phyloP scores from a whole-genome alignment of 2,329 filamentous ascomycete genomes.

The Ophiobolus disseminans region DNA sequence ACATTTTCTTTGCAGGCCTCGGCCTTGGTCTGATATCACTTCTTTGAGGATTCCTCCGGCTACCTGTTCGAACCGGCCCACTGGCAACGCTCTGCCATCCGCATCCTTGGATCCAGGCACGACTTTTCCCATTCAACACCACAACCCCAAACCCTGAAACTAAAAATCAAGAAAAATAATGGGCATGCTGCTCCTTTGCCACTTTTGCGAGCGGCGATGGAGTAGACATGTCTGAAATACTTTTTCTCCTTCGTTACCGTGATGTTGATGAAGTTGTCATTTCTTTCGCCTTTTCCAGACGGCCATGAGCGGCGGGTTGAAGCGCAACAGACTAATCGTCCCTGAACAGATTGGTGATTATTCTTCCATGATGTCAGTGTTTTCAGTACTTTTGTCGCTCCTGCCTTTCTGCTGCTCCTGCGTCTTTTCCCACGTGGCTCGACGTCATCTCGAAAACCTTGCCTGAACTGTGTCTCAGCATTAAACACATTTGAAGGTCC shows the following conservation, averaged over 20 bases:
- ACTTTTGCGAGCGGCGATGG: slow-evolving; percentile 17
- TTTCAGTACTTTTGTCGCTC: not conserved
- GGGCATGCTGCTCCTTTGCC: slow-evolving; percentile 42
- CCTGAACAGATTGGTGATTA: not conserved
- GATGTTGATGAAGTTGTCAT: slow-evolving; percentile 7
- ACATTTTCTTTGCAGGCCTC: slow-evolving; percentile 11
- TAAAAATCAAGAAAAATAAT: slow-evolving; percentile 43
- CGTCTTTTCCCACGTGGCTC: not conserved
- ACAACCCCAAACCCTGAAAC: slow-evolving; percentile 22
- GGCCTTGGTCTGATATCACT: not conserved
- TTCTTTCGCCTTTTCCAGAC: too few species aligned
- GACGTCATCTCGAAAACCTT: slow-evolving; percentile 4
- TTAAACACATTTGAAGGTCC: too few species aligned
- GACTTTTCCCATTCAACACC: slow-evolving; percentile 27
- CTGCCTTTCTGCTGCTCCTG: not conserved
- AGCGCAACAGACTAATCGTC: too few species aligned
- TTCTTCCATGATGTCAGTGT: not conserved
- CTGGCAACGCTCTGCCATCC: slow-evolving; percentile 29
- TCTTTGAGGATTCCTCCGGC: slow-evolving; percentile 18
- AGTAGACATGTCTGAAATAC: slow-evolving; percentile 40
- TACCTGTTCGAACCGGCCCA: slow-evolving; percentile 23
- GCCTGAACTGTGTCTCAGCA: too few species aligned
- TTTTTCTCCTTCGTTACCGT: slow-evolving; percentile 2
- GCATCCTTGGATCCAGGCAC: slow-evolving; percentile 32
- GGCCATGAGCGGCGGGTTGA: too few species aligned